Percentiles rank a stretch among this genome's conserved stretches.
phyloP scores from a whole-genome alignment of 306 rosid genomes.

The Castanospermum australe region DNA sequence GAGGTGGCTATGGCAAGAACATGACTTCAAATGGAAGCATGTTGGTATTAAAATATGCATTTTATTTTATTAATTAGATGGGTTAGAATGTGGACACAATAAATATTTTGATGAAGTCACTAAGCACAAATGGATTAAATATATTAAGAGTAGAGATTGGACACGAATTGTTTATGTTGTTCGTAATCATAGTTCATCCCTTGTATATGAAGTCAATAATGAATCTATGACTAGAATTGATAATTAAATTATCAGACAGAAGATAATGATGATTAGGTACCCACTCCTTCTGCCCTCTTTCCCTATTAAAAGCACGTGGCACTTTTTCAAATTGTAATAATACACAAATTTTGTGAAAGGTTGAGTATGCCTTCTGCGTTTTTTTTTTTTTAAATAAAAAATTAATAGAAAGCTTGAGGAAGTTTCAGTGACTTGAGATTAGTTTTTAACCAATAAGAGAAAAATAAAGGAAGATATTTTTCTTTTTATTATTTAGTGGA shows the following conservation, averaged over 20 bases:
- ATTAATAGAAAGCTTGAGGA: too few relatives aligned
- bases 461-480: too few relatives aligned
- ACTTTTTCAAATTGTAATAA: neutral
- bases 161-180: neutral
- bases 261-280: neutral
- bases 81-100: neutral
- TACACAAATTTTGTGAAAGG: too few relatives aligned
- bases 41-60: neutral
- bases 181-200: neutral
- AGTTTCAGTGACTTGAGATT: too few relatives aligned
- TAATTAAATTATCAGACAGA: neutral
- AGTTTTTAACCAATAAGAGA: too few relatives aligned
- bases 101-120: neutral
- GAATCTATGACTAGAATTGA: slow-evolving; percentile 2
- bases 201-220: slow-evolving; percentile 1
- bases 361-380: too few relatives aligned
- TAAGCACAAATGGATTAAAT: neutral
- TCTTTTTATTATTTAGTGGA: too few relatives aligned
- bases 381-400: too few relatives aligned
- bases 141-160: neutral
- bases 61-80: neutral
- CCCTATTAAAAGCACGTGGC: neutral
- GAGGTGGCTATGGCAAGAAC: neutral
- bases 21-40: neutral
- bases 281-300: neutral